Evolutionary conservation across 495 filamentous ascomycete species (phyloP).

Genomic region (Neurospora pannonica): DNA sequence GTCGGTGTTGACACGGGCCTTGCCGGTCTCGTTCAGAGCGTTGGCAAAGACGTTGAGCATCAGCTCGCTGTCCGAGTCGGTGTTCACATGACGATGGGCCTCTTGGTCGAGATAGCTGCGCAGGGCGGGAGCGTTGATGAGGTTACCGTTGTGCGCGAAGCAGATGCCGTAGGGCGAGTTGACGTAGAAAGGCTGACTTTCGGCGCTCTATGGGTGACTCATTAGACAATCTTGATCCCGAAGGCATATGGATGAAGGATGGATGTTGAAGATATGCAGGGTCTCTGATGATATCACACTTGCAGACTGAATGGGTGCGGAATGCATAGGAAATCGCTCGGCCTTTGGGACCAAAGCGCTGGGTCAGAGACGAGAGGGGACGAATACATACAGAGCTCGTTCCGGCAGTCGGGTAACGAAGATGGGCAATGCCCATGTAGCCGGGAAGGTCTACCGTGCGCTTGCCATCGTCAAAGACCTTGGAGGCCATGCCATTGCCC

Average conservation of each 20-base stretch:
- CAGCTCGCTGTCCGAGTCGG: conserved; percentile 87
- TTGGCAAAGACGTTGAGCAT: conserved; percentile 95
- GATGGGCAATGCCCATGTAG: conserved; percentile 81
- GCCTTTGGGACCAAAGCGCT: background rate
- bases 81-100: conserved; percentile 93
- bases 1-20: conserved; percentile 84
- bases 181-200: conserved; percentile 87
- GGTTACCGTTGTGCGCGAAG: conserved; percentile 66
- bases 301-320: background rate
- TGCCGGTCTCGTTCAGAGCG: conserved; percentile 90
- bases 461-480: conserved; percentile 71
- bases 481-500: conserved; percentile 83
- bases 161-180: conserved; percentile 79
- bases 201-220: conserved; percentile 39
- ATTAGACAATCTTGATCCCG: background rate
- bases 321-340: background rate
- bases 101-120: conserved; percentile 73
- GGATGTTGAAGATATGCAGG: background rate
- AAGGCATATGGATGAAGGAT: background rate
- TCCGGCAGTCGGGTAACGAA: conserved; percentile 86
- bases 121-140: conserved; percentile 84
- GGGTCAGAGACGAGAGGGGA: background rate
- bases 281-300: background rate
- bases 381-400: conserved; percentile 50
- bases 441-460: conserved; percentile 72